Conservation (phyloP, 495 filamentous ascomycete species). For the Penicillium fimorum region DNA sequence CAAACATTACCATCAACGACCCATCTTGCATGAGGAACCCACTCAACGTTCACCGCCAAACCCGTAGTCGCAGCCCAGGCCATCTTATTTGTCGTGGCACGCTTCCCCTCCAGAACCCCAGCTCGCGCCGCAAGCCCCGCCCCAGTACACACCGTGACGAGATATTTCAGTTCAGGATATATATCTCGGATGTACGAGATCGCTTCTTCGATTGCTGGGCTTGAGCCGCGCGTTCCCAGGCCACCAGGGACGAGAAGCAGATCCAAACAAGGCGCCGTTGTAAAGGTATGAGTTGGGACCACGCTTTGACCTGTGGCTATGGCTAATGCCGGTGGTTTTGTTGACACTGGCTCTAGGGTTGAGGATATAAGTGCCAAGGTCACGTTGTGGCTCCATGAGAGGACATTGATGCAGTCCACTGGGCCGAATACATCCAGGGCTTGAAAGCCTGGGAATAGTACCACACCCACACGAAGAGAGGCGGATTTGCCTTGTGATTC, state of each 20-base stretch:
- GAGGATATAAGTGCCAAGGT: conserved; percentile 50
- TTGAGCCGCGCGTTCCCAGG: conserved; percentile 42
- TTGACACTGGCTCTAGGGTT: conserved; percentile 53
- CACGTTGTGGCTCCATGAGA: conserved; percentile 42
- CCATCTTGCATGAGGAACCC: conserved; percentile 65
- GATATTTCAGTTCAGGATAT: conserved; percentile 49
- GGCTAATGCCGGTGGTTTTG: conserved; percentile 20
- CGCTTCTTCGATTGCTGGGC: conserved; percentile 22
- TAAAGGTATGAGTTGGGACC: conserved; percentile 63
- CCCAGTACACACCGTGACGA: conserved; percentile 65
- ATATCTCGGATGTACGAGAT: conserved; percentile 45
- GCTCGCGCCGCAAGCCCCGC: conserved; percentile 49
- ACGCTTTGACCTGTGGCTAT: conserved; percentile 40
- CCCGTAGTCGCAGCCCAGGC: conserved; percentile 28
- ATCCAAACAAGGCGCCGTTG: conserved; percentile 45
- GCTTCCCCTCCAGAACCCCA: conserved; percentile 56
- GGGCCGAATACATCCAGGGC: conserved; percentile 57
- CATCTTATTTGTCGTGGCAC: conserved; percentile 54
- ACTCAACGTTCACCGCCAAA: conserved; percentile 48
- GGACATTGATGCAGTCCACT: conserved; percentile 58
- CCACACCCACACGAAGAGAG: conserved; percentile 26
- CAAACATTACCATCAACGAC: conserved; percentile 64
- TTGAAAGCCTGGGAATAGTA: conserved; percentile 38
- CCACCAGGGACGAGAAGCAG: conserved; percentile 69
- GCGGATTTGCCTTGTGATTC: neutral